Evolutionary conservation across 208 protist species (phyloP).

Genomic region (Crithidia bombi): DNA sequence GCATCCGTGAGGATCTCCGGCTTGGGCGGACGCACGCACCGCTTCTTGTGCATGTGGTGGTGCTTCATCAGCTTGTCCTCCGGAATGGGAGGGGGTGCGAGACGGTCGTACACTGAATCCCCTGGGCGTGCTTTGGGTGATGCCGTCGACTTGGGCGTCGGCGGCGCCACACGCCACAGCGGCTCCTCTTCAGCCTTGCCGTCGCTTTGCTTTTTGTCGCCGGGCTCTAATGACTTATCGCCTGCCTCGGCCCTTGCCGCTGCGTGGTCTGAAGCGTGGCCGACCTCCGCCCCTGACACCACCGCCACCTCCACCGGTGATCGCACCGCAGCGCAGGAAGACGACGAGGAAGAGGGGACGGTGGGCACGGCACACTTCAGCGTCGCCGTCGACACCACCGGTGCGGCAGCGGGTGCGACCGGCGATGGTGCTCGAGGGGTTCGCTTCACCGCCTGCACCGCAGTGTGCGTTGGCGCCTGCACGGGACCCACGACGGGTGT

Average conservation of each 20-base stretch:
- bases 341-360: neutral
- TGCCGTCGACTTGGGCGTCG: constrained; percentile 1
- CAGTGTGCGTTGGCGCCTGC: constrained; percentile 2
- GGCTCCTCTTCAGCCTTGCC: constrained; percentile 2
- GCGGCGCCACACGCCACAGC: constrained; percentile 12
- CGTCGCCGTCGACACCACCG: neutral
- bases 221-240: neutral
- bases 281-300: neutral
- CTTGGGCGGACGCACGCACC: constrained; percentile 12
- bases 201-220: neutral
- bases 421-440: neutral
- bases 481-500: too few relatives aligned
- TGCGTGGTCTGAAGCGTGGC: neutral
- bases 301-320: neutral
- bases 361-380: neutral
- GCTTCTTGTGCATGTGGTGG: constrained; percentile 13
- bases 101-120: constrained; percentile 18
- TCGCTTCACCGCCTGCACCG: constrained; percentile 17
- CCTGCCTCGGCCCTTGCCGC: neutral
- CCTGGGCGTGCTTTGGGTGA: neutral
- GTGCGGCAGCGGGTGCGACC: neutral
- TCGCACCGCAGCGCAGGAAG: neutral
- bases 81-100: constrained; percentile 18
- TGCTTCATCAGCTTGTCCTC: constrained; percentile 13
- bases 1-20: constrained; percentile 24